These are phyloP conservation scores for Aureobasidium lini DNA, from an alignment of 2,329 filamentous ascomycete species.

Conservation along the genomic window DNA sequence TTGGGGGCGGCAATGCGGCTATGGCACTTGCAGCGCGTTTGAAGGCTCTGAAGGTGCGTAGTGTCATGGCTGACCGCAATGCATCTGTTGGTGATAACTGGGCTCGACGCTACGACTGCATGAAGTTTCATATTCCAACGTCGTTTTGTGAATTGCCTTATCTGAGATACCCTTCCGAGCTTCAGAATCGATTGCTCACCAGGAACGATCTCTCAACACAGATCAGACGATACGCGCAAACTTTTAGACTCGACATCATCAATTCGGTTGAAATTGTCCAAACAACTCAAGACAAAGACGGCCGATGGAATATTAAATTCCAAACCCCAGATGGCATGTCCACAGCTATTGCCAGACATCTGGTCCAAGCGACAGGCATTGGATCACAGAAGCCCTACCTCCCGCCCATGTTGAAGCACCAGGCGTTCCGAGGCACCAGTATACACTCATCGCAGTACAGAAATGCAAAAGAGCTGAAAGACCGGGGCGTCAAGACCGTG, in stretches of 20 bases:
- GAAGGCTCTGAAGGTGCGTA: conserved; percentile 32
- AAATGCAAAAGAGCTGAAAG: background rate
- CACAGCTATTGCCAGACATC: background rate
- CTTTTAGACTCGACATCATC: background rate
- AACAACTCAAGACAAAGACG: background rate
- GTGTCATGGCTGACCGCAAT: conserved; percentile 32
- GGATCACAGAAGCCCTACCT: background rate
- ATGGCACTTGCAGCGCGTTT: conserved; percentile 29
- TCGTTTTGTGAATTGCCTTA: background rate
- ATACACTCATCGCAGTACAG: background rate
- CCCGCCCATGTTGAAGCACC: background rate
- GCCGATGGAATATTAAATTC: background rate
- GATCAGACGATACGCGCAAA: background rate
- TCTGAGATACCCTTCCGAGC: conserved; percentile 4
- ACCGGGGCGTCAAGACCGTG: background rate
- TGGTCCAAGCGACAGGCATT: background rate
- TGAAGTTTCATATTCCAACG: conserved; percentile 2
- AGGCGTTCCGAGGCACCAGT: background rate
- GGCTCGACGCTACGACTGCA: conserved; percentile 30
- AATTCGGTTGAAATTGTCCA: background rate
- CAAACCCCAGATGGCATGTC: background rate
- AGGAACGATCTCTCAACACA: conserved; percentile 18
- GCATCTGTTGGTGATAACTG: conserved; percentile 33
- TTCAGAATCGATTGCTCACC: conserved; percentile 17
- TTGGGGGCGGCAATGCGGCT: conserved; percentile 15